These are phyloP conservation scores for Neurospora sp. DNA, from an alignment of 495 filamentous ascomycete genomes.

Conservation along the genomic window DNA sequence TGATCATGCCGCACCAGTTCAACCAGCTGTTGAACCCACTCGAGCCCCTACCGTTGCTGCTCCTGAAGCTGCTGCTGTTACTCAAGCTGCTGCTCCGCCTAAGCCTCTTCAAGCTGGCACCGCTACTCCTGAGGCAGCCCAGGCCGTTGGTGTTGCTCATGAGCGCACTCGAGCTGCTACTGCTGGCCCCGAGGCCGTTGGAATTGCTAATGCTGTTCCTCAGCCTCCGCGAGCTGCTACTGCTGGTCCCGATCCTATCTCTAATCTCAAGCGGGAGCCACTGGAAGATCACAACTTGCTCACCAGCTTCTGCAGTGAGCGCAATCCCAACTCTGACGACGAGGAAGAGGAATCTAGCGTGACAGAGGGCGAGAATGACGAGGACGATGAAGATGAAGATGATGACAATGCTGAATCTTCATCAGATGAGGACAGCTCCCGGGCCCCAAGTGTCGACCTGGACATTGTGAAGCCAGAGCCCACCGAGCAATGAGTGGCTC, in stretches of 20 bases:
- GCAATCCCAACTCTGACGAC: background rate
- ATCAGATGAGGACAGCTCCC: background rate
- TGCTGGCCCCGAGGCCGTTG: background rate
- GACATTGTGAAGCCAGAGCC: background rate
- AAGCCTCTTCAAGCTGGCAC: background rate
- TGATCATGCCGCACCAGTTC: background rate
- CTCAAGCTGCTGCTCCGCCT: background rate
- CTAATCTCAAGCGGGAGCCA: background rate
- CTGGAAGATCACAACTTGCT: background rate
- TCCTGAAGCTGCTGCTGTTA: background rate
- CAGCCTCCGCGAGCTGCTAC: background rate
- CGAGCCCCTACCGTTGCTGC: background rate
- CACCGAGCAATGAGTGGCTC: background rate
- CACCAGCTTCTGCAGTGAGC: background rate
- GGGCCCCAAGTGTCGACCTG: background rate
- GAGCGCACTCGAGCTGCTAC: background rate
- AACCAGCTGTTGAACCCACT: background rate
- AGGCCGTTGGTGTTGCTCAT: background rate
- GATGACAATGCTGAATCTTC: background rate
- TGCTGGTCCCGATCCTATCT: background rate
- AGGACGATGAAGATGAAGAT: background rate
- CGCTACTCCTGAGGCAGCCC: background rate
- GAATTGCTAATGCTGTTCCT: background rate
- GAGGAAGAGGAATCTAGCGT: background rate
- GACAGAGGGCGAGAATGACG: background rate